Conservation (phyloP, 1,139 yeast genomes). For the Diutina neorugosa region DNA sequence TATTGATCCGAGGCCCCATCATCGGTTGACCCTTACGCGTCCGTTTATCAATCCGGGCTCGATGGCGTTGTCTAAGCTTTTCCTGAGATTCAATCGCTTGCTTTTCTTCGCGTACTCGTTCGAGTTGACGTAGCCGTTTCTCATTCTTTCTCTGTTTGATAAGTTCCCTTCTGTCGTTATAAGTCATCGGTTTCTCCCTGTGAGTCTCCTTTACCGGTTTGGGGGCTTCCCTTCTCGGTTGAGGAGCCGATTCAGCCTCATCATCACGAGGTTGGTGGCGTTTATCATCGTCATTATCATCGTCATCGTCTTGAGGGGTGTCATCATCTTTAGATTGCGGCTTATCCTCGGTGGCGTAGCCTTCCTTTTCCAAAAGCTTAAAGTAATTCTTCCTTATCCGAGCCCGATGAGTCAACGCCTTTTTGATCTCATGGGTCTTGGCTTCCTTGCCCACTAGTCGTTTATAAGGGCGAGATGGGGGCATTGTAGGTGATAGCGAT, state of each 20-base stretch:
- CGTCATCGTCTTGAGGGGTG: background rate
- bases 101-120: slow-evolving; percentile 16
- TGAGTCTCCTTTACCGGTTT: slow-evolving; percentile 3
- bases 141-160: slow-evolving; percentile 32
- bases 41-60: slow-evolving; percentile 40
- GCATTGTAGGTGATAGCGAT: background rate
- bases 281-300: slow-evolving; percentile 5
- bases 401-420: slow-evolving; percentile 72
- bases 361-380: slow-evolving; percentile 68
- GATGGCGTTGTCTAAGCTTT: slow-evolving; percentile 31
- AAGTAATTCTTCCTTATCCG: slow-evolving; percentile 72
- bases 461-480: background rate
- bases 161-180: slow-evolving; percentile 35
- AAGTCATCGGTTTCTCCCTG: slow-evolving; percentile 14
- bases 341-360: slow-evolving; percentile 17
- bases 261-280: slow-evolving; percentile 5
- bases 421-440: slow-evolving; percentile 51
- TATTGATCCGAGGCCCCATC: slow-evolving; percentile 82
- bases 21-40: slow-evolving; percentile 77
- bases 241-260: slow-evolving; percentile 5
- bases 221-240: too few relatives aligned
- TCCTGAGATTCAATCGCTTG: slow-evolving; percentile 13
- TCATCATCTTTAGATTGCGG: slow-evolving; percentile 15
- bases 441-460: slow-evolving; percentile 2
- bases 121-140: slow-evolving; percentile 18